Base-by-base conservation (phyloP, 331 rosid genomes). In the Stylosanthes scabra region DNA sequence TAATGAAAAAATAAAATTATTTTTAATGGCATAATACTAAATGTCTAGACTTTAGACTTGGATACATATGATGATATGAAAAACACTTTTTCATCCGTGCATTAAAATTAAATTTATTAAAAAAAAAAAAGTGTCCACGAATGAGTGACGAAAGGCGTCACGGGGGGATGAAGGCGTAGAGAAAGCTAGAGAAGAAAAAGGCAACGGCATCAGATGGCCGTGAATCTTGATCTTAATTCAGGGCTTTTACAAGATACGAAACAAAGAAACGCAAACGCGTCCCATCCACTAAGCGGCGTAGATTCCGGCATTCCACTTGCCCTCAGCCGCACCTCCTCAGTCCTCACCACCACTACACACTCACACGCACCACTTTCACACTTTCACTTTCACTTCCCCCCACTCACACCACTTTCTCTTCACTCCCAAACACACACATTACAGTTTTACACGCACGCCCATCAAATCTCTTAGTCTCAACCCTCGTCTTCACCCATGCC, bases 241-340 rank as follows among this genome's bases (percentile, higher is more conserved):
- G 46, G 71, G n/a, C 20, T 59, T 14, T 60, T 47, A 10, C 44
- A 7, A 58, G 67, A 20, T 31, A 14, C 8, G 16, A 59, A 31
- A 42, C 12, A 55, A 20, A 31, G 25, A 61, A 49, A 49, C 77
- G 62, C 69, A 61, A 49, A 49, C 77, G 62, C 69, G 77, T 72
- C 41, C 16, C 39, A 14, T 15, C 25, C 68, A 72, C 16, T 2
- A 50, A 70, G 65, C 63, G 75, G 75, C 75, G 64, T 40, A 60
- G 27, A 72, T 59, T 59, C 76, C 34, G 68, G 68, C 60, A 15
- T 72, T 72, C 49, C 13, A 31, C 3, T 31, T 31, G 37, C 37
- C 37, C 37, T 3, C 37, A 31, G 37, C 37, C 37, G 37, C 37
- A 31, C 5, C 25, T 20, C 37, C 37, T 3, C 37, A 31, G 37